Evolutionary conservation across 2,329 filamentous ascomycete genomes (phyloP), one percentile per base, ranked within the genome.

Genomic region (Penicillium sp.): DNA sequence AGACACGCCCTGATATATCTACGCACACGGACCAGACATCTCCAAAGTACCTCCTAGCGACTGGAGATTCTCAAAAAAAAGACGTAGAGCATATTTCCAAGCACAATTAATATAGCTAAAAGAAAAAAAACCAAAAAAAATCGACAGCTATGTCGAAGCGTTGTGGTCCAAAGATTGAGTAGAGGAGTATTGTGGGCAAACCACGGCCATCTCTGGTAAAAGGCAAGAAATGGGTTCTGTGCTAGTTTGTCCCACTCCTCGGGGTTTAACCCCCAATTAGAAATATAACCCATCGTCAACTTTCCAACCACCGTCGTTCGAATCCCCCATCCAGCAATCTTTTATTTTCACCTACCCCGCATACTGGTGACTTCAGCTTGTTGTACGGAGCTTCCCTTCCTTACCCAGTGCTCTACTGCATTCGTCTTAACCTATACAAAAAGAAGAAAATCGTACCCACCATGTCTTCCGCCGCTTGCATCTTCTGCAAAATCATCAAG

Each of bases 401-500:
- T 39, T 31, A 39, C 42, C 31, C 29, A 35, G 25, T 47, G 18
- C 25, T 37, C 15, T 42, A 27, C 46, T 23, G 38, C 20, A 18
- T 18, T 35, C 31, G 44, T 20, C 4, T 40, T 40, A 20, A 27
- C 12, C 7, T n/a, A 18, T 18, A 37, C 10, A 3, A 15, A 31
- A 32, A 9, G 18, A 18, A 39, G 25, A 9, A 18, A 29, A 6
- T 7, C n/a, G n/a, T 24, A 8, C 9, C 25, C 32, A 50, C 24
- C 3, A 71, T 67, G 63, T 59, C 65, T 20, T 62, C 69, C 33
- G 79, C 85, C 46, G 78, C 86, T 56, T 98, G 93, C 71, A 89
- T 97, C 67, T 98, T 98, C 78, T 98, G 93, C 81, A 95, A 89
- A 73, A 97, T 98, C 69, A 87, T 98, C 77, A 95, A 95, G 81